A percentile compares a stretch with the other conserved stretches of the same genome.
Conservation (phyloP, 2,329 filamentous ascomycete genomes). For the Neopestalotiopsis rosae region DNA sequence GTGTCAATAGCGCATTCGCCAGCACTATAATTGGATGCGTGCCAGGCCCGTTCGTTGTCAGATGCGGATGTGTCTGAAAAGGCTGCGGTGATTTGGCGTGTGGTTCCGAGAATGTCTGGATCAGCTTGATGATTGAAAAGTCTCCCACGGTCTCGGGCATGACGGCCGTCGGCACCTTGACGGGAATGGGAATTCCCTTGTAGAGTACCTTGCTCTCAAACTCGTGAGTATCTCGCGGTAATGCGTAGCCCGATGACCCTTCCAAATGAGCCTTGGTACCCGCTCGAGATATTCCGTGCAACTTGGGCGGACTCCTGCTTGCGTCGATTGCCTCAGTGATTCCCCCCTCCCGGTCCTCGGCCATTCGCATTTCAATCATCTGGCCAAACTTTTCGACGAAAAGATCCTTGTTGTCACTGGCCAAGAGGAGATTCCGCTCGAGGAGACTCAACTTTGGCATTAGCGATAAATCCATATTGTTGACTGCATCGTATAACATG, state of each 20-base stretch:
- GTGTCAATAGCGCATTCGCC: constrained; percentile 91
- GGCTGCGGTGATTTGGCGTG: constrained; percentile 84
- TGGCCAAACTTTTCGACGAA: constrained; percentile 98
- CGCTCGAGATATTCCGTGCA: constrained; percentile 59
- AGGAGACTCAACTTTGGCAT: constrained; percentile 86
- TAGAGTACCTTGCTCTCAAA: constrained; percentile 96
- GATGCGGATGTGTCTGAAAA: constrained; percentile 85
- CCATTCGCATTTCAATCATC: constrained; percentile 85
- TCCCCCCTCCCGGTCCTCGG: constrained; percentile 61
- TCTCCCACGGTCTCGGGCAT: constrained; percentile 97
- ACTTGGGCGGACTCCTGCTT: constrained; percentile 52
- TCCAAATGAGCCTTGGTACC: constrained; percentile 69
- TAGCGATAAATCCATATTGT: constrained; percentile 93
- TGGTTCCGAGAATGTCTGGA: constrained; percentile 87
- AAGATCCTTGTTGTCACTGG: constrained; percentile 92
- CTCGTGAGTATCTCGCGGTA: constrained; percentile 95
- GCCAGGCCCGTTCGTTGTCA: constrained; percentile 87
- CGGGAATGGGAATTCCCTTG: constrained; percentile 93
- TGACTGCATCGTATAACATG: constrained; percentile 89
- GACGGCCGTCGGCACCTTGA: constrained; percentile 93
- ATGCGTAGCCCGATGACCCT: constrained; percentile 69
- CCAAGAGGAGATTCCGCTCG: constrained; percentile 85
- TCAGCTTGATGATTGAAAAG: constrained; percentile 96
- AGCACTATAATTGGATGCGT: constrained; percentile 96
- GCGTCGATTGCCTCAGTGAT: constrained; percentile 50